Evolutionary conservation across 2,329 filamentous ascomycete species (phyloP).

Genomic region (Neofusicoccum ribis): DNA sequence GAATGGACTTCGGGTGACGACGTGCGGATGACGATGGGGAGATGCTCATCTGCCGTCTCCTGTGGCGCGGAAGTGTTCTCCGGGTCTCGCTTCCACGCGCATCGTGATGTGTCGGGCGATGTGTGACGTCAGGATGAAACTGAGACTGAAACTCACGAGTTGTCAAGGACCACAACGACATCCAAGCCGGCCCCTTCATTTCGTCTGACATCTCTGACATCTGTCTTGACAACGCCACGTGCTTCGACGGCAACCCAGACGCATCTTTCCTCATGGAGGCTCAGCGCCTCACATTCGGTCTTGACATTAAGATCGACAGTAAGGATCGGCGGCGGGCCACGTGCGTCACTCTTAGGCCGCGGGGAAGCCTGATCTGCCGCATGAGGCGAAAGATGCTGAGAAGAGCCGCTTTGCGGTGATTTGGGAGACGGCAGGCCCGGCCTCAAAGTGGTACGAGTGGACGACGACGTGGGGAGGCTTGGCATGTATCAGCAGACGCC

Average conservation of each 20-base stretch:
- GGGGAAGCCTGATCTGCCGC: conserved; percentile 9
- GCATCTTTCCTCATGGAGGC: conserved; percentile 23
- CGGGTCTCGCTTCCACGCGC: neutral
- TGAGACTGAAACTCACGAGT: conserved; percentile 31
- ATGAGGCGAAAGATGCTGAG: neutral
- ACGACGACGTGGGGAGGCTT: conserved; percentile 7
- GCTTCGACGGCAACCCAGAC: conserved; percentile 35
- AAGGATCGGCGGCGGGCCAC: conserved; percentile 17
- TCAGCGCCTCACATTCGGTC: conserved; percentile 12
- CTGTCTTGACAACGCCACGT: conserved; percentile 26
- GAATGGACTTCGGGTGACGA: neutral
- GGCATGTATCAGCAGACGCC: neutral
- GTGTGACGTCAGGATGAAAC: conserved; percentile 15
- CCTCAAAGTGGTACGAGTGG: conserved; percentile 1
- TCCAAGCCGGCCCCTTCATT: conserved; percentile 27
- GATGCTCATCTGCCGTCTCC: neutral
- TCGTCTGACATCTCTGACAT: conserved; percentile 30
- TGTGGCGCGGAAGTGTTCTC: neutral
- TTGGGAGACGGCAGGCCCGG: neutral
- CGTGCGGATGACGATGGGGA: neutral
- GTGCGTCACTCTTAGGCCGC: conserved; percentile 7
- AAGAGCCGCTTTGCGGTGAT: neutral
- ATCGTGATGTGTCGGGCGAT: conserved; percentile 15
- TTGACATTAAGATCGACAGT: conserved; percentile 19
- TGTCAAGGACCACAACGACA: conserved; percentile 39